phyloP scores from a whole-genome alignment of 176 grass and related monocot genomes.

The Paspalum vaginatum region DNA sequence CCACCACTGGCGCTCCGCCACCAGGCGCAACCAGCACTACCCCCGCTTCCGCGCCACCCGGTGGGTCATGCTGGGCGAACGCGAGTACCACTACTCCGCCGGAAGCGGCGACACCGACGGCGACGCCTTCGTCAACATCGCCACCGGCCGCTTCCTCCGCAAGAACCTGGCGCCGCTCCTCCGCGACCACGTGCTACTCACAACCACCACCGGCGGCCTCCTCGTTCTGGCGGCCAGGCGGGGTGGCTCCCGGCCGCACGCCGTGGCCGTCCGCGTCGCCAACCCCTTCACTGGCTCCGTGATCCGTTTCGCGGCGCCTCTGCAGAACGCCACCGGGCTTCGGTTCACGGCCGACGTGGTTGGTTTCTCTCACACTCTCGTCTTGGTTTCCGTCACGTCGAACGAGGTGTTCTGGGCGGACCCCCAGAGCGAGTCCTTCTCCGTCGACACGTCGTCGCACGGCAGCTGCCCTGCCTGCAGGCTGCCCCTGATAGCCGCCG shows the following conservation, averaged over 20 bases:
- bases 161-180: neutral
- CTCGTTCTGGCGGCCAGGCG: too few species aligned
- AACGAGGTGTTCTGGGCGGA: neutral
- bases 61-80: conserved; percentile 17
- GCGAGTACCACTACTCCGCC: too few species aligned
- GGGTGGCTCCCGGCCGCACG: too few species aligned
- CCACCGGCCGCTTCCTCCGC: conserved; percentile 7
- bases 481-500: too few species aligned
- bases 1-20: conserved; percentile 17
- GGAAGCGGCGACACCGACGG: too few species aligned
- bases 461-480: too few species aligned
- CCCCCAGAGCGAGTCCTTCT: too few species aligned
- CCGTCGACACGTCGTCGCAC: neutral
- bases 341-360: too few species aligned
- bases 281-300: conserved; percentile 9
- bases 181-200: neutral
- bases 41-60: neutral
- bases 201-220: neutral
- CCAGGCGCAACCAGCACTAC: neutral
- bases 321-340: too few species aligned
- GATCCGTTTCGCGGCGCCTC: neutral
- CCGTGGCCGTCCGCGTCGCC: too few species aligned
- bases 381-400: neutral
- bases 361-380: too few species aligned
- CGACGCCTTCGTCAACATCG: conserved; percentile 28